A percentile compares a stretch with the other conserved stretches of the same genome.
Evolutionary conservation across 768 basidiomycete species (phyloP).

Genomic region (Amanita thiersii): DNA sequence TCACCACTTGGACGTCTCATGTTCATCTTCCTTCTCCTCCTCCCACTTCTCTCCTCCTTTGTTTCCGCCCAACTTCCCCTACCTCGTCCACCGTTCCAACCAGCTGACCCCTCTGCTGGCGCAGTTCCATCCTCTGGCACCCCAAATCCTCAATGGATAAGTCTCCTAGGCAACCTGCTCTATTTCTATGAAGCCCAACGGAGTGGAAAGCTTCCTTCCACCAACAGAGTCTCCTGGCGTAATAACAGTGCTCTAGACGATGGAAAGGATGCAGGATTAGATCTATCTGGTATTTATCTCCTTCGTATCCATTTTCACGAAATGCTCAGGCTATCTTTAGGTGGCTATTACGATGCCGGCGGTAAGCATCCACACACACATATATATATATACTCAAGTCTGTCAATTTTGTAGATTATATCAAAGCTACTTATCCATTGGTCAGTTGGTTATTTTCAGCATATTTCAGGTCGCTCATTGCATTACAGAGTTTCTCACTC

Average conservation of each 20-base stretch:
- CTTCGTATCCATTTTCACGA: background rate
- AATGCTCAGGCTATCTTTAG: slow-evolving; percentile 15
- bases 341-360: slow-evolving; percentile 90
- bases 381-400: slow-evolving; percentile 5
- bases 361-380: slow-evolving; percentile 32
- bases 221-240: slow-evolving; percentile 79
- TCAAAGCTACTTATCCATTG: slow-evolving; percentile 82
- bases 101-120: slow-evolving; percentile 51
- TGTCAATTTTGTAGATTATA: slow-evolving; percentile 50
- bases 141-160: slow-evolving; percentile 79
- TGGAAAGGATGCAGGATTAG: slow-evolving; percentile 63
- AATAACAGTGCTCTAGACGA: slow-evolving; percentile 76
- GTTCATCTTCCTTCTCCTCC: slow-evolving; percentile 18
- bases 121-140: slow-evolving; percentile 34
- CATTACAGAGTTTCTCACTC: slow-evolving; percentile 60
- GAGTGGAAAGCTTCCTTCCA: slow-evolving; percentile 60
- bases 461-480: slow-evolving; percentile 8
- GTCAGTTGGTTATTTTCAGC: slow-evolving; percentile 29
- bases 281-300: slow-evolving; percentile 51
- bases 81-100: slow-evolving; percentile 56
- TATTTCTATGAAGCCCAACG: slow-evolving; percentile 93
- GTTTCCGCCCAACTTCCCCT: slow-evolving; percentile 51
- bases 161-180: slow-evolving; percentile 68
- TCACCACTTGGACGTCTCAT: slow-evolving; percentile 6
- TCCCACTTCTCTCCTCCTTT: slow-evolving; percentile 16